Evolutionary conservation across 2,329 filamentous ascomycete genomes (phyloP), one percentile per base, ranked within the genome.

Genomic region (Nigrospora sphaerica): DNA sequence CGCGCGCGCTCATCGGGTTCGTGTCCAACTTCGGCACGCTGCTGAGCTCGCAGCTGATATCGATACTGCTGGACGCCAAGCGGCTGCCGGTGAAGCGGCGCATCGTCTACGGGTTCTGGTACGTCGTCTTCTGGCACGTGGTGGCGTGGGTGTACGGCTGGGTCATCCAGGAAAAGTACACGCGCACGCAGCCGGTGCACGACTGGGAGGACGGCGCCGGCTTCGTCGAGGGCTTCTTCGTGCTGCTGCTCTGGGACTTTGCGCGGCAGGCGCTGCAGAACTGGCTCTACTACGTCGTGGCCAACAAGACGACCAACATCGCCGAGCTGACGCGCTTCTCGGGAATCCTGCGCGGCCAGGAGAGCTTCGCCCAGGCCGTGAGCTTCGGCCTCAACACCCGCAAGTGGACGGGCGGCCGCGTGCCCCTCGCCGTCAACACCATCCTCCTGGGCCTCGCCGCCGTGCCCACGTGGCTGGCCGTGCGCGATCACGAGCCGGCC

Each of bases 1-100:
- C 83, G 1, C 72, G 86, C 14, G 84, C 86, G 0, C 66, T 90
- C 1, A 85, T 81, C 0, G 87, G 84, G 0, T 85, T 89, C 55
- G 59, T 88, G 3, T 81, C 79, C 0, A 85, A 83, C 6, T 75
- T 88, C 13, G 73, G 85, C 4, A 83, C 84, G 1, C 72, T 88
- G 2, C 74, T 77, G 1, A 71, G 73, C 1, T 84, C 85, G 3
- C 87, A 88, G 47, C 34, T 87, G 62, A 66, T 50, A 28, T 52
- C 51, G 44, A 46, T 51, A 32, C 42, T 57, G 31, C 49, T 58
- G 3, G 50, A 58, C 44, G 54, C 52, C 44, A 51, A 46, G 6
- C 14, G 39, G 0, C 17, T 54, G 0, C 7, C 57, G 23, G 60
- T 63, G 13, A 57, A 32, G 76, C 74, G 0, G 65, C 68, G 73